These are phyloP conservation scores for Mallotus japonicus DNA, from an alignment of 441 rosid genomes.

Conservation along the genomic window DNA sequence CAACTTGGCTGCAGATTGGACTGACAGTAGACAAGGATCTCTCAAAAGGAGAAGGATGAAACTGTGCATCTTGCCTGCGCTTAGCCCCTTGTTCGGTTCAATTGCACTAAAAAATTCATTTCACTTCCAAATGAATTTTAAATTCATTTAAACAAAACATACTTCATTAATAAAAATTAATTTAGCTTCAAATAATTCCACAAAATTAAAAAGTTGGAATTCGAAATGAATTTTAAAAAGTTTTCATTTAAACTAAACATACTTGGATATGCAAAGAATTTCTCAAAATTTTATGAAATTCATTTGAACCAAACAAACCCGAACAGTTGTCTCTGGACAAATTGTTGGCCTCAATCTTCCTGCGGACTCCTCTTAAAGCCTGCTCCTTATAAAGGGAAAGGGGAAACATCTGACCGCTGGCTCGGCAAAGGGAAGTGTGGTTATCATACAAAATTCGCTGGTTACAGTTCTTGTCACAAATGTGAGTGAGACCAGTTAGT, in stretches of 20 bases:
- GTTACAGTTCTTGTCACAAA: slow-evolving; percentile 98
- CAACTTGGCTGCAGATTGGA: slow-evolving; percentile 88
- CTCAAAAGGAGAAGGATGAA: slow-evolving; percentile 87
- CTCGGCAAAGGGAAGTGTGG: slow-evolving; percentile 85
- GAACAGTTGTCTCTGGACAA: slow-evolving; percentile 64
- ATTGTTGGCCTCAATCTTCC: slow-evolving; percentile 83
- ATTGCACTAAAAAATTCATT: too few species aligned
- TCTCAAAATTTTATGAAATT: too few species aligned
- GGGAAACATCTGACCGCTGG: slow-evolving; percentile 73
- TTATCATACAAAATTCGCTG: slow-evolving; percentile 96
- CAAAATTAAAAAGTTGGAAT: too few species aligned
- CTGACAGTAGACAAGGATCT: slow-evolving; percentile 82
- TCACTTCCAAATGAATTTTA: too few species aligned
- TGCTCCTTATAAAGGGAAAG: slow-evolving; percentile 73
- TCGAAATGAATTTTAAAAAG: too few species aligned
- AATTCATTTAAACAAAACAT: too few species aligned
- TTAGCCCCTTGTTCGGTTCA: slow-evolving; percentile 24
- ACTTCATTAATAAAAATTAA: too few species aligned
- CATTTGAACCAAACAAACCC: too few species aligned
- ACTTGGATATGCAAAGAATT: too few species aligned
- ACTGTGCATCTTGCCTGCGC: slow-evolving; percentile 78
- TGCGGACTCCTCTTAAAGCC: slow-evolving; percentile 85
- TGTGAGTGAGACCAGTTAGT: slow-evolving; percentile 86
- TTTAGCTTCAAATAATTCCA: too few species aligned
- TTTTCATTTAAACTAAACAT: too few species aligned